Percentiles rank a stretch among this genome's conserved stretches.
phyloP scores from a whole-genome alignment of 805 yeast species.

The Pichia membranifaciens region DNA sequence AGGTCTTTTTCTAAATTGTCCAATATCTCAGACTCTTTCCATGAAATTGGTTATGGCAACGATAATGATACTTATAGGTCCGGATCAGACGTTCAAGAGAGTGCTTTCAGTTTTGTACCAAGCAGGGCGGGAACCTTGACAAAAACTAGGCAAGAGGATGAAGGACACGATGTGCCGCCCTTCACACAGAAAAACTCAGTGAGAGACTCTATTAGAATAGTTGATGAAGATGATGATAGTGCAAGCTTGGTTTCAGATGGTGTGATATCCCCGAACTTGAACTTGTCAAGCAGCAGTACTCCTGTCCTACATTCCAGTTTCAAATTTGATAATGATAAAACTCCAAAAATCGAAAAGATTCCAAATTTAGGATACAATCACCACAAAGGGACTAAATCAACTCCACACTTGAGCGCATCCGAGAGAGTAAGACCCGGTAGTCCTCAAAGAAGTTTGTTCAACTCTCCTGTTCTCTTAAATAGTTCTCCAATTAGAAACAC shows the following conservation, averaged over 20 bases:
- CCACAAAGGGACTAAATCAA: neutral
- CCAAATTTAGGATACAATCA: conserved; percentile 4
- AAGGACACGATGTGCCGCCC: neutral
- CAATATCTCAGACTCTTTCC: conserved; percentile 9
- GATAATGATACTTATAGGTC: conserved; percentile 13
- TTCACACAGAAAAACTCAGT: neutral
- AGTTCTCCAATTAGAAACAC: conserved; percentile 12
- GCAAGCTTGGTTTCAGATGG: conserved; percentile 5
- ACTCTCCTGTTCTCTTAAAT: conserved; percentile 9
- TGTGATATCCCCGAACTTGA: neutral
- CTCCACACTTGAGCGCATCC: neutral
- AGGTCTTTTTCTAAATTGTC: conserved; percentile 11
- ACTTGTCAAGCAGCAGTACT: neutral
- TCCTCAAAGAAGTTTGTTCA: neutral
- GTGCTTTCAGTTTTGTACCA: conserved; percentile 13
- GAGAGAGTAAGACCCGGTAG: neutral
- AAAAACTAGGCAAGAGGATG: neutral
- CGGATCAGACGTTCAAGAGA: neutral
- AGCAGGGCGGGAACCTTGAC: conserved; percentile 1
- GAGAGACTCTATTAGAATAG: conserved; percentile 23
- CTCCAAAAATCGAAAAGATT: conserved; percentile 6
- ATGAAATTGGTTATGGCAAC: conserved; percentile 28
- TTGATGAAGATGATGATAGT: conserved; percentile 10
- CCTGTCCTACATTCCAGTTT: no score
- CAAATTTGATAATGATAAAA: conserved; percentile 3